Evolutionary conservation across 768 basidiomycete species (phyloP).

Genomic region (Lactarius tabidus): DNA sequence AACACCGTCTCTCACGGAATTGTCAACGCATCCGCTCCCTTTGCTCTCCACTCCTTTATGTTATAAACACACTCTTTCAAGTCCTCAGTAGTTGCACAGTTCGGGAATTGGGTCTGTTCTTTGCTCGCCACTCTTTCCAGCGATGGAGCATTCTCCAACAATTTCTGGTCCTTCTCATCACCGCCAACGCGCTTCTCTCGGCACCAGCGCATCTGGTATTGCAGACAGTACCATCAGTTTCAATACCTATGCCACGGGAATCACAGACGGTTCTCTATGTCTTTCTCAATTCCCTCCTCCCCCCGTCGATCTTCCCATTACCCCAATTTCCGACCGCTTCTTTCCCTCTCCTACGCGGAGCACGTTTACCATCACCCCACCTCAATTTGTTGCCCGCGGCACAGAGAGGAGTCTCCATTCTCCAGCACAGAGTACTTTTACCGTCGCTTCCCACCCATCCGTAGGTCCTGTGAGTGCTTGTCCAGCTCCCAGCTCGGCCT

Average conservation of each 20-base stretch:
- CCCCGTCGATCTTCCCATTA: constrained; percentile 37
- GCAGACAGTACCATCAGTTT: constrained; percentile 55
- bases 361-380: constrained; percentile 7
- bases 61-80: background rate
- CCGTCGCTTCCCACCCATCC: constrained; percentile 12
- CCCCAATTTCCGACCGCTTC: constrained; percentile 32
- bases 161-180: constrained; percentile 28
- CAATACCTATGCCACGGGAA: constrained; percentile 31
- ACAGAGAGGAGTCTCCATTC: constrained; percentile 29
- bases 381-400: constrained; percentile 30
- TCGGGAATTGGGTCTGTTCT: background rate
- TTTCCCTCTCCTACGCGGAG: constrained; percentile 25
- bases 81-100: background rate
- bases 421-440: constrained; percentile 16
- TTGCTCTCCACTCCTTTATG: background rate
- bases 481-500: background rate
- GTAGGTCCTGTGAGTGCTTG: constrained; percentile 27
- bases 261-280: constrained; percentile 34
- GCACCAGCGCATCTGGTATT: constrained; percentile 53
- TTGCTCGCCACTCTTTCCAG: background rate
- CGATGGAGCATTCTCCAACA: constrained; percentile 9
- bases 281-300: constrained; percentile 53
- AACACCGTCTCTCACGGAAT: background rate
- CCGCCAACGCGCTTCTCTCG: constrained; percentile 39
- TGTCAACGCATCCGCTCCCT: background rate